Base-by-base conservation (phyloP, 768 basidiomycete genomes). In the Filobasidium floriforme region DNA sequence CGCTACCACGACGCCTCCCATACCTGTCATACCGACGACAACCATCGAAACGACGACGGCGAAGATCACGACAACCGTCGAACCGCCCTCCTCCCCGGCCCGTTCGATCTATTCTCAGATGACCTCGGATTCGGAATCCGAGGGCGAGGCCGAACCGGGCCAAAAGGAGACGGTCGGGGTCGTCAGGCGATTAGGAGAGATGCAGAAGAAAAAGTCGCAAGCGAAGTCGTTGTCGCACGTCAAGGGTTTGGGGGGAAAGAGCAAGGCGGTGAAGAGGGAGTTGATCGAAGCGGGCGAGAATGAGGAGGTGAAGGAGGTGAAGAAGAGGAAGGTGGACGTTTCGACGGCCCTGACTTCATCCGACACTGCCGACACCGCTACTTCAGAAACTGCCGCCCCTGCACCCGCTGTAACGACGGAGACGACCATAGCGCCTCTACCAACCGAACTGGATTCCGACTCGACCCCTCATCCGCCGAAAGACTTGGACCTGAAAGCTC, bases 401-500 rank as follows among this genome's bases (percentile, higher is more conserved):
- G 3, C 32, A 37, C 32, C 32, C n/a, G n/a, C n/a, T n/a, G n/a
- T n/a, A 37, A 37, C 32, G 32, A 37, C 32, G 9, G 9, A 3
- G 32, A 37, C 32, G 9, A 37, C 9, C 3, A 3, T 9, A 37
- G 32, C 32, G 9, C 32, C 32, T 37, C 32, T 9, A 37, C 32
- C 32, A 9, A 4, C 32, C 32, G 32, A 37, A 37, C 9, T 9
- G 32, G 9, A 37, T 37, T 37, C n/a, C n/a, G n/a, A n/a, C n/a
- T n/a, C 32, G 32, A 37, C 9, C 32, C 32, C 32, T 37, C 32
- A 37, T 4, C 32, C 69, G 0, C 72, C 72, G 10, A 41, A 14
- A 18, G 69, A 66, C 29, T 62, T 76, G 26, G 77, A 78, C 65
- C 32, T 77, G 10, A 70, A 69, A 0, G 75, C 75, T 2, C 61